Base-by-base conservation (phyloP, 495 filamentous ascomycete genomes). In the Tuber aestivum region DNA sequence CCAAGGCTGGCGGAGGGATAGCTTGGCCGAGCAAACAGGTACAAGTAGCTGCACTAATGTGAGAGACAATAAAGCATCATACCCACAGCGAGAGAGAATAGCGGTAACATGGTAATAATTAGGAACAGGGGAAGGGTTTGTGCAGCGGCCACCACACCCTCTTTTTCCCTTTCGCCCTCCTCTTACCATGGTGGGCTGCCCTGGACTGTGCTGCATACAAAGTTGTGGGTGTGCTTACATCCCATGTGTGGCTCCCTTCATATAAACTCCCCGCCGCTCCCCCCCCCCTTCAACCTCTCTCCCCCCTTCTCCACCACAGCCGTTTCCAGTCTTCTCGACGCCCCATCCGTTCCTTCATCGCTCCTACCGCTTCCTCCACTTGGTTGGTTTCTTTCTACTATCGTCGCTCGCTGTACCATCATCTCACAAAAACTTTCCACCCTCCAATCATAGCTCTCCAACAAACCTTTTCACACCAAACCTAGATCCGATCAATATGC, bases 221-320 rank as follows among this genome's bases (percentile, higher is more conserved):
- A 41, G n/a, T 35, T 65, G 65, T 42, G 61, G 40, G 40, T 40
- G 69, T 73, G 70, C 41, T 45, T 44, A 37, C 71, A 71, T 76
- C 74, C 27, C 35, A 50, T 44, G 35, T 74, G 71, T 44, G 69
- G 72, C 23, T 69, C 44, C 56, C 32, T 42, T 37, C 75, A 70
- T 79, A 79, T 79, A 79, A 79, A 71, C 78, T 77, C 78, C 77
- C 72, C 45, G 44, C 61, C 32, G 61, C 70, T 78, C 75, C 72
- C 10, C 42, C 73, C 73, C 75, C 68, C 35, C 70, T 70, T 50
- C 72, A 73, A 16, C 75, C 71, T 74, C 56, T 72, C 70, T 75
- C 72, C 35, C 41, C 72, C 41, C 72, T 35, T 73, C 70, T 61
- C 77, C 72, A 78, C 41, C 76, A 75, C 69, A 56, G 23, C n/a